phyloP scores from a whole-genome alignment of 257 asterid species.

The Solanum gandarillasii region DNA sequence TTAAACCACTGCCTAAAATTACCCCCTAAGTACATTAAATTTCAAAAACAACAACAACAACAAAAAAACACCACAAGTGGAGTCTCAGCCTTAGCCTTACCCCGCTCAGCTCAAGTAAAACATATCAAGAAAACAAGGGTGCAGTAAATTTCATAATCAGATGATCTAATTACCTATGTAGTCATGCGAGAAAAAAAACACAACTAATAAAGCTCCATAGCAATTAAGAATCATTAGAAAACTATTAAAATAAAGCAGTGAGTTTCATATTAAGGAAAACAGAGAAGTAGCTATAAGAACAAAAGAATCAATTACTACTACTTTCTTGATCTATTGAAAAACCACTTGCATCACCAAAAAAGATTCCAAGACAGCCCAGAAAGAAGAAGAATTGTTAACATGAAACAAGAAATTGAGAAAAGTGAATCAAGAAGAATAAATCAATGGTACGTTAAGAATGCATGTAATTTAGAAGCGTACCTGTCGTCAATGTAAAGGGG shows the following conservation, averaged over 20 bases:
- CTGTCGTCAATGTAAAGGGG: neutral
- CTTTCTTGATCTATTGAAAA: neutral
- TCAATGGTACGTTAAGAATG: neutral
- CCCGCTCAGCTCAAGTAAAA: neutral
- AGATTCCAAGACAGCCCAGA: neutral
- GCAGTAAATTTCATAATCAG: neutral
- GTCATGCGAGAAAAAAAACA: neutral
- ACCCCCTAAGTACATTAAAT: neutral
- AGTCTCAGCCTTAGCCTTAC: neutral
- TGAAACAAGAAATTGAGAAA: neutral
- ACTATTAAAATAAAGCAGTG: neutral
- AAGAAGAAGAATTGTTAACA: neutral
- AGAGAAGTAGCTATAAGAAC: neutral
- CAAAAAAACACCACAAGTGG: neutral
- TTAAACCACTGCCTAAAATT: neutral
- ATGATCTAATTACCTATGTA: neutral
- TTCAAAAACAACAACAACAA: neutral
- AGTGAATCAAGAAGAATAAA: neutral
- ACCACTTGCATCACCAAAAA: neutral
- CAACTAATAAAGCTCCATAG: neutral
- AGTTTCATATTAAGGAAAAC: neutral
- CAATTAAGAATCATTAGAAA: neutral
- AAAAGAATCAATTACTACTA: neutral
- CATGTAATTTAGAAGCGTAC: neutral
- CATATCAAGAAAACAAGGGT: neutral